Evolutionary conservation across 768 basidiomycete species (phyloP), one percentile per base, ranked within the genome.

Genomic region (Pleurotus tuber-regium): DNA sequence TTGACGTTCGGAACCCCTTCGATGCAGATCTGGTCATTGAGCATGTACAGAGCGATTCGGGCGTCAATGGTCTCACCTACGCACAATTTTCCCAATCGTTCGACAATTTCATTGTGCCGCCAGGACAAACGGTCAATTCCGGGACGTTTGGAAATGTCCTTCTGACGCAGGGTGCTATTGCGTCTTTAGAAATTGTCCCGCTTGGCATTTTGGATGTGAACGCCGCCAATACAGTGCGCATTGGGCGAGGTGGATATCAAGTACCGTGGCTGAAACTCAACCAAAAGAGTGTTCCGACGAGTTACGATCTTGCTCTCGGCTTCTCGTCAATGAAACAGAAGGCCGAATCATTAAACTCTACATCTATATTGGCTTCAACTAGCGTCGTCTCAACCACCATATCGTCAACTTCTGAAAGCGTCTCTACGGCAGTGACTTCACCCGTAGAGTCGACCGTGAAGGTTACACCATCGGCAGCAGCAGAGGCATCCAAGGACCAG

Each of bases 221-320:
- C 28, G 68, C 79, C 2, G 77, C 71, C 10, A 64, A 69, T 19
- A 85, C 83, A 1, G 63, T 72, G 16, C 63, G 67, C 38, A 68
- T 82, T 9, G 83, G 77, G 3, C 57, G 67, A 11, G 74, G 75
- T 16, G 83, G 84, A 14, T 88, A 88, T 58, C 68, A 71, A 52
- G 63, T 87, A 36, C 86, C 86, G 9, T 87, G 83, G 84, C 64
- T 87, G 54, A 75, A 85, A 46, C 69, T 87, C 43, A 63, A 69
- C 28, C 83, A 86, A 62, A 66, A 63, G 33, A 57, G 61, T 39
- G 83, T 86, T 5, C 75, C 81, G 11, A 80, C 83, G 25, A 54
- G 61, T 7, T 87, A 86, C 55, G 47, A 58, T 21, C 56, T 76
- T n/a, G 58, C 54, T 4, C 59, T 73, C 12, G 53, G 35, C 11